These are phyloP conservation scores for Alternaria brassicicola DNA, from an alignment of 2,329 filamentous ascomycete genomes.

Conservation along the genomic window DNA sequence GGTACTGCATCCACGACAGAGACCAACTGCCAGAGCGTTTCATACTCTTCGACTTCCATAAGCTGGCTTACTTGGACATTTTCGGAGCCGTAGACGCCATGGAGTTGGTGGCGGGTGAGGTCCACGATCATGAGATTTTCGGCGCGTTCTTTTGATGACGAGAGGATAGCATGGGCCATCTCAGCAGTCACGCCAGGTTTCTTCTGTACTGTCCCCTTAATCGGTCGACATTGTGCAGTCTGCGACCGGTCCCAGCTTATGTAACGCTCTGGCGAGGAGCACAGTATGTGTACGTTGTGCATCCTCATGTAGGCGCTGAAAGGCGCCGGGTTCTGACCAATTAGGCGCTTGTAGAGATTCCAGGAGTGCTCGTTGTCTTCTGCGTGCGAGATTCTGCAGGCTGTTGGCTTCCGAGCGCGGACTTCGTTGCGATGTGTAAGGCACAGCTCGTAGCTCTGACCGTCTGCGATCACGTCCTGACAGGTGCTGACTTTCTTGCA, in stretches of 20 bases:
- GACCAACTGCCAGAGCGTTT: conserved; percentile 89
- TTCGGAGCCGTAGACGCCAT: conserved; percentile 78
- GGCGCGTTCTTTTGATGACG: conserved; percentile 85
- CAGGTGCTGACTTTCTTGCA: conserved; percentile 70
- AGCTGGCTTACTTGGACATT: conserved; percentile 77
- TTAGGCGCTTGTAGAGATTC: conserved; percentile 74
- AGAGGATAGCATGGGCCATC: conserved; percentile 74
- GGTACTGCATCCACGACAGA: conserved; percentile 76
- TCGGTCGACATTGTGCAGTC: conserved; percentile 80
- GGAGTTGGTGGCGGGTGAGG: conserved; percentile 90
- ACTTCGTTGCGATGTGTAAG: conserved; percentile 77
- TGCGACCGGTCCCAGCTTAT: conserved; percentile 69
- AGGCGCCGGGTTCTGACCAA: conserved; percentile 76
- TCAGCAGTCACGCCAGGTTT: conserved; percentile 69
- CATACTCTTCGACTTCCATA: conserved; percentile 88
- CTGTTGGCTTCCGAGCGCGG: conserved; percentile 37
- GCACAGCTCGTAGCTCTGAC: conserved; percentile 86
- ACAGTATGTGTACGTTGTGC: conserved; percentile 68
- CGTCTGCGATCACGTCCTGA: conserved; percentile 73
- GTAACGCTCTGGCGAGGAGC: conserved; percentile 89
- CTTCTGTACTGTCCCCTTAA: conserved; percentile 96
- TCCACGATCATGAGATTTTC: conserved; percentile 99
- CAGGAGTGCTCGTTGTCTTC: conserved; percentile 56
- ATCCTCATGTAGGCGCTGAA: conserved; percentile 84
- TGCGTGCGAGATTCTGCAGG: conserved; percentile 38